Base-by-base conservation (phyloP, 73 alveolate genomes). In the Paramecium biaurelia region DNA sequence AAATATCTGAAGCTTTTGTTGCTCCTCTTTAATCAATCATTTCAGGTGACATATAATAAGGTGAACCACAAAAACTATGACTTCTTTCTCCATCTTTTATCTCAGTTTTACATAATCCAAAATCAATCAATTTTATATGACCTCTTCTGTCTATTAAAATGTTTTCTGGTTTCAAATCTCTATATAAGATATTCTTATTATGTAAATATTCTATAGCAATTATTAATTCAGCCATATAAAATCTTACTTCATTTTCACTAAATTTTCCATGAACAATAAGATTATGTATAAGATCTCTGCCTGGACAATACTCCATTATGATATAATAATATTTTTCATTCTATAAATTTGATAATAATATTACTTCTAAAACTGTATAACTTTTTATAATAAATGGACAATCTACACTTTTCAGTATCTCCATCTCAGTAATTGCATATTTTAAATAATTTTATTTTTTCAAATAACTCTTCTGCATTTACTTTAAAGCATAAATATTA, bases 351-450 rank as follows among this genome's bases (percentile, higher is more conserved):
- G 95, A 92, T 43, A 96, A 96, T 53, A 53, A 53, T 6, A 53
- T 18, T 53, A 53, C 68, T 53, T 53, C 68, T 53, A 53, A 93
- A 76, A 98, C 96, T 9, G 99, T 99, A 72, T 85, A 97, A 67
- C 96, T 95, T 92, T 96, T 93, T 21, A 97, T 99, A n/a, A 98
- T 94, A 95, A 98, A 98, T 10, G 99, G 99, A 85, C 92, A 94
- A 24, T 96, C 93, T 59, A 97, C 93, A 57, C 92, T 93, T 92
- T 95, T 98, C 53, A 97, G 67, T 15, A 96, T 93, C 26, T 94
- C 88, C 84, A 98, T 76, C 85, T 98, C 99, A 21, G 87, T 74
- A 11, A 28, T 35, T 18, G 59, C 92, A 57, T 93, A 87, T 23
- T 35, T 21, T 72, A 88, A 88, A 14, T 93, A 93, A 30, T 85